A percentile compares a stretch with the other conserved stretches of the same genome.
These are phyloP conservation scores for Trifolium pratense DNA, from an alignment of 306 rosid genomes.

Conservation along the genomic window DNA sequence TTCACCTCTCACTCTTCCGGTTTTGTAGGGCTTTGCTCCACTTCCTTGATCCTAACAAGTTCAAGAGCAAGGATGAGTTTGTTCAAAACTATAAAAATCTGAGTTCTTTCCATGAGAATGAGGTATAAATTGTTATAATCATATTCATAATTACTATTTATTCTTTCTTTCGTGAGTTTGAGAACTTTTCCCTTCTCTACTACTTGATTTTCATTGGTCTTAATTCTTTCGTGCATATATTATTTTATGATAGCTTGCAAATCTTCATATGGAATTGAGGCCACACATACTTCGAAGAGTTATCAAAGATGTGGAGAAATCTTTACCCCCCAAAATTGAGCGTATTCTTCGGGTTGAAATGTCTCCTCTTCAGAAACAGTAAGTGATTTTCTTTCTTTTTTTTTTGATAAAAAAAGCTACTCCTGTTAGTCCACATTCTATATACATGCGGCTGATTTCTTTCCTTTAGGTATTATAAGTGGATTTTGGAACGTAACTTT, in stretches of 20 bases:
- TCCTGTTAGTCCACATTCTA: slow-evolving; percentile 36
- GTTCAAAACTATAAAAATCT: slow-evolving; percentile 96
- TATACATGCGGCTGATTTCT: slow-evolving; percentile 32
- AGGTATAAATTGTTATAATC: slow-evolving; percentile 56
- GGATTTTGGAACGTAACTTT: slow-evolving; percentile 99
- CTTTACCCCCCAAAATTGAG: slow-evolving; percentile 98
- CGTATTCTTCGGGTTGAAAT: slow-evolving; percentile 97
- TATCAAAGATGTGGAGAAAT: slow-evolving; percentile 98
- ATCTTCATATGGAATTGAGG: slow-evolving; percentile 95
- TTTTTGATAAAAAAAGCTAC: background rate
- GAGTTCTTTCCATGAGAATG: slow-evolving; percentile 95
- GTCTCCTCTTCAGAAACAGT: slow-evolving; percentile 99
- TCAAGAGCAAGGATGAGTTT: slow-evolving; percentile 92
- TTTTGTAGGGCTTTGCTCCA: slow-evolving; percentile 92
- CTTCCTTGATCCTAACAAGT: slow-evolving; percentile 88
- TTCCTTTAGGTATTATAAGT: slow-evolving; percentile 86
- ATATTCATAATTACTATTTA: background rate
- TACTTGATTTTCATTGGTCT: slow-evolving; percentile 14
- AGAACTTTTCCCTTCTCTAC: background rate
- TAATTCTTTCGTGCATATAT: slow-evolving; percentile 27
- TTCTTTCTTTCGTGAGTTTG: background rate
- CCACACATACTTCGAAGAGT: slow-evolving; percentile 99
- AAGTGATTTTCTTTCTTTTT: slow-evolving; percentile 35
- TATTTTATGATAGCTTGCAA: slow-evolving; percentile 75
- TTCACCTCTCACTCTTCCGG: background rate